Evolutionary conservation across 345 rosid genomes (phyloP).

Genomic region (Citrus trifoliata): DNA sequence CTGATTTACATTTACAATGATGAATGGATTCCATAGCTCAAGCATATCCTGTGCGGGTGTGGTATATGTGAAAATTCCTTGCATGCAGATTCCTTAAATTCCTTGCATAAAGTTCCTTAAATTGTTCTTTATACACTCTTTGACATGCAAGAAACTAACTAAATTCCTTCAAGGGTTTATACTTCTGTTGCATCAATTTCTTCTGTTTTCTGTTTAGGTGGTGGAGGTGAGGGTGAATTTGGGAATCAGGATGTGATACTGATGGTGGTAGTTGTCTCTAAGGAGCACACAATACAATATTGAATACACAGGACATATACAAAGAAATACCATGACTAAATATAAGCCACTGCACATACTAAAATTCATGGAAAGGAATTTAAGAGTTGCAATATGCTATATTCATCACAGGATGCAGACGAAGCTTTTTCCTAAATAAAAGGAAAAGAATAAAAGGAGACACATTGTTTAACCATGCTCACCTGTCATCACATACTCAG

Average conservation of each 20-base stretch:
- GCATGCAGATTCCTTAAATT: neutral
- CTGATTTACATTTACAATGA: neutral
- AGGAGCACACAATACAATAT: neutral
- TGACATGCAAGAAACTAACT: neutral
- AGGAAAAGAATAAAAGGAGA: neutral
- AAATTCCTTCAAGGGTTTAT: neutral
- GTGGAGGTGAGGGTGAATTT: neutral
- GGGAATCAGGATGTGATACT: neutral
- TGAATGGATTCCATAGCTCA: no score
- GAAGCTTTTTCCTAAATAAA: neutral
- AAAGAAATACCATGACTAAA: neutral
- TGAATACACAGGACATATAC: neutral
- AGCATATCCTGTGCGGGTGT: no score
- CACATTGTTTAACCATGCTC: neutral
- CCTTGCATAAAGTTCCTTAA: neutral
- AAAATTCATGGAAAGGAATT: neutral
- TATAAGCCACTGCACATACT: neutral
- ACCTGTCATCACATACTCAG: constrained; percentile 35
- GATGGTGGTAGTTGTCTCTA: neutral
- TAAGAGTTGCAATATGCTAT: neutral
- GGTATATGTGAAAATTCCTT: no score
- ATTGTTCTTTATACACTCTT: neutral
- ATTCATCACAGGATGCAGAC: neutral
- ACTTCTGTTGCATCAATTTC: neutral
- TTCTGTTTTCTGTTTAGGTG: neutral